Conservation (phyloP, 371 early-diverging fungal species). For the Batkoa obscura region DNA sequence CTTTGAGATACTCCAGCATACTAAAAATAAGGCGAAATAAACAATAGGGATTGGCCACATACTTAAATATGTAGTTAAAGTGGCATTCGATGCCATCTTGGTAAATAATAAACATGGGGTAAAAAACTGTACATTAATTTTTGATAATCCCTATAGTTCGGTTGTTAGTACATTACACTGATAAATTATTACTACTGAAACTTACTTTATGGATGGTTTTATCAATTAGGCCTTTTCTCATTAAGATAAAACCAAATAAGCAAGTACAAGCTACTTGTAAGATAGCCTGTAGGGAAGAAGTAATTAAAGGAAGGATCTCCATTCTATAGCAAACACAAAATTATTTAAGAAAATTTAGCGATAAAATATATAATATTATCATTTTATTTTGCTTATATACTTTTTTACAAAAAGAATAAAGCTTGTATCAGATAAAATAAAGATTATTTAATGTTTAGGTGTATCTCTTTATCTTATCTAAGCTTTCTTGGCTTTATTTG, state of each 20-base stretch:
- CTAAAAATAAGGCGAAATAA: slow-evolving; percentile 30
- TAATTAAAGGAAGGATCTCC: not conserved
- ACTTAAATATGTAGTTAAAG: slow-evolving; percentile 29
- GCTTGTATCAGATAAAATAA: too few relatives aligned
- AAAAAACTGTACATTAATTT: slow-evolving; percentile 45
- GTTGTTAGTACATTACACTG: not conserved
- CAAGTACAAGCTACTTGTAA: slow-evolving; percentile 6
- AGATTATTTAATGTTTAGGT: too few relatives aligned
- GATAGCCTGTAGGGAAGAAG: slow-evolving; percentile 6
- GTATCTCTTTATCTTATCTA: too few relatives aligned
- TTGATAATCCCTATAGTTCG: slow-evolving; percentile 32
- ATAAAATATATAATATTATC: too few relatives aligned
- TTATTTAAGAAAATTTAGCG: too few relatives aligned
- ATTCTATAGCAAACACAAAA: not conserved
- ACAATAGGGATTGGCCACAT: slow-evolving; percentile 47
- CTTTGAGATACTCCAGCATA: slow-evolving; percentile 21
- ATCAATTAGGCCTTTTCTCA: not conserved
- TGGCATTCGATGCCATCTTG: slow-evolving; percentile 40
- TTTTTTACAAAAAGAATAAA: too few relatives aligned
- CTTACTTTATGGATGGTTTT: slow-evolving; percentile 3
- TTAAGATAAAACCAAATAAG: slow-evolving; percentile 1
- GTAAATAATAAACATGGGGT: slow-evolving; percentile 57
- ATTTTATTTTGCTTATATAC: too few relatives aligned
- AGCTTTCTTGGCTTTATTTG: too few relatives aligned
- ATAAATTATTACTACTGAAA: not conserved